Evolutionary conservation across 441 rosid genomes (phyloP).

Genomic region (Erodium texanum): DNA sequence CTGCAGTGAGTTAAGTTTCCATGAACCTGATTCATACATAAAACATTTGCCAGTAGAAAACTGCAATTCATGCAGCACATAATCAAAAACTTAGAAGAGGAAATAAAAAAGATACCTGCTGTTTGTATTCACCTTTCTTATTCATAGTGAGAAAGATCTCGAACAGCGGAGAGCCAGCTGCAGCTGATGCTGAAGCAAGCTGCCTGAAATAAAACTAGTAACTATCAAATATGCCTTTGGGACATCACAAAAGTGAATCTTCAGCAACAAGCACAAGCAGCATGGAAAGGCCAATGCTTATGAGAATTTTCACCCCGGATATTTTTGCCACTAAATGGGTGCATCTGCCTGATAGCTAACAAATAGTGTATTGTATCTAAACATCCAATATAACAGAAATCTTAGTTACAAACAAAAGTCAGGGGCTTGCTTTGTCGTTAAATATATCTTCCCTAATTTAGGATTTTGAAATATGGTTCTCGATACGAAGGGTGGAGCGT

Average conservation of each 20-base stretch:
- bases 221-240: not conserved
- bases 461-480: not conserved
- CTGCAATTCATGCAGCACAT: not conserved
- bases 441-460: not conserved
- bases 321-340: not conserved
- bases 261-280: not conserved
- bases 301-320: not conserved
- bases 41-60: not conserved
- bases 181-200: slow-evolving; percentile 62
- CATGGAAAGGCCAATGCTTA: not conserved
- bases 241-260: not conserved
- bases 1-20: not conserved
- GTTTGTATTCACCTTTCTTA: slow-evolving; percentile 66
- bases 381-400: not conserved
- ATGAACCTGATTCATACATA: not conserved
- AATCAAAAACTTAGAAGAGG: slow-evolving; percentile 6
- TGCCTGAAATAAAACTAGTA: slow-evolving; percentile 43
- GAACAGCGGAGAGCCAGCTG: slow-evolving; percentile 66
- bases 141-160: slow-evolving; percentile 67
- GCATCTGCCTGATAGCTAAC: not conserved
- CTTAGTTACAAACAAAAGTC: not conserved
- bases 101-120: slow-evolving; percentile 48
- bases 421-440: not conserved
- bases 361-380: not conserved
- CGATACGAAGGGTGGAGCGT: no score